Evolutionary conservation across 2,329 filamentous ascomycete species (phyloP).

Genomic region (Aureobasidium sp.): DNA sequence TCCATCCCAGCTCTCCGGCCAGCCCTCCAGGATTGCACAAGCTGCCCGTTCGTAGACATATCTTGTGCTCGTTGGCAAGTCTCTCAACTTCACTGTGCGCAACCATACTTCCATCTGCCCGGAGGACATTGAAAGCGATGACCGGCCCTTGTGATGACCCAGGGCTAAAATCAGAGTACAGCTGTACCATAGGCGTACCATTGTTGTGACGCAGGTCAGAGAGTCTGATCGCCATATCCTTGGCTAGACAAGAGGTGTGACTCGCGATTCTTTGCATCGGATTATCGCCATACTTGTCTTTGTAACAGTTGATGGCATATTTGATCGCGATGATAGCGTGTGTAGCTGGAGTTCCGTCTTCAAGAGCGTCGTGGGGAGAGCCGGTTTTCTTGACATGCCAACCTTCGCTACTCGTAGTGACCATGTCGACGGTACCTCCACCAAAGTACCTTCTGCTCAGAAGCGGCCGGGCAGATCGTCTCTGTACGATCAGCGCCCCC

Average conservation of each 20-base stretch:
- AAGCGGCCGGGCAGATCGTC: constrained; percentile 47
- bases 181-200: constrained; percentile 40
- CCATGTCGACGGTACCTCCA: constrained; percentile 57
- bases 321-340: constrained; percentile 56
- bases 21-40: constrained; percentile 48
- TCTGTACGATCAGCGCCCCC: constrained; percentile 51
- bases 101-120: constrained; percentile 31
- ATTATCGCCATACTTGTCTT: constrained; percentile 36
- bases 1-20: constrained; percentile 39
- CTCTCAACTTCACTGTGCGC: constrained; percentile 51
- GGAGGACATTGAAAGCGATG: too few species aligned
- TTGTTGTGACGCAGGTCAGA: constrained; percentile 44
- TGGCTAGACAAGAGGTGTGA: constrained; percentile 48
- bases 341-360: constrained; percentile 60
- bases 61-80: constrained; percentile 44
- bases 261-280: constrained; percentile 29
- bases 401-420: constrained; percentile 42
- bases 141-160: constrained; percentile 48
- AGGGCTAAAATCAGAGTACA: constrained; percentile 46
- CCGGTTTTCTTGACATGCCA: constrained; percentile 49
- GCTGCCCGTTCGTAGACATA: constrained; percentile 54
- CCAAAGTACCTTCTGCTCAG: constrained; percentile 55
- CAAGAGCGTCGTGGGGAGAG: constrained; percentile 51
- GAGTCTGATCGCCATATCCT: constrained; percentile 42
- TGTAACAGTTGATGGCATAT: constrained; percentile 50